Percentiles rank a stretch among this genome's conserved stretches.
Conservation (phyloP, 306 rosid species). For the Castanopsis chinensis region DNA sequence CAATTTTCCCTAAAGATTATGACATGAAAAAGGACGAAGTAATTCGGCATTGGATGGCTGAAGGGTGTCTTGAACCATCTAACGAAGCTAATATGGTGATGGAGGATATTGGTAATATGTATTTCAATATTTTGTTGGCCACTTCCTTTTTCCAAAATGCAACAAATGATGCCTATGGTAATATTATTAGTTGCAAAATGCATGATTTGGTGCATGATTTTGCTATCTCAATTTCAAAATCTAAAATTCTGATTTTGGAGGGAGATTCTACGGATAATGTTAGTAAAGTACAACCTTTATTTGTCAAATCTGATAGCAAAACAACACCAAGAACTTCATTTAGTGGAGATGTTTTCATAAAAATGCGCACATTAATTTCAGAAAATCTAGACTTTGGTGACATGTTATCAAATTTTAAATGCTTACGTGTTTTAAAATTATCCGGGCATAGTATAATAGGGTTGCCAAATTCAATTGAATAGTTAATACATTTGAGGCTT, state of each 20-base stretch:
- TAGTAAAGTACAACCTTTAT: neutral
- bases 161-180: neutral
- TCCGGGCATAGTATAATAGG: neutral
- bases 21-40: neutral
- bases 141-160: constrained; percentile 19
- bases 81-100: neutral
- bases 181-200: neutral
- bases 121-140: neutral
- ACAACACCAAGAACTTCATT: neutral
- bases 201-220: constrained; percentile 24
- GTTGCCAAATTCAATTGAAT: constrained; percentile 2
- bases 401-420: neutral
- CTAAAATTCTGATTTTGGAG: neutral
- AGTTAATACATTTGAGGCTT: neutral
- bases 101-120: too few species aligned
- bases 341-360: neutral
- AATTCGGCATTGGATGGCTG: constrained; percentile 5
- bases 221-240: neutral
- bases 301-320: too few species aligned
- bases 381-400: neutral
- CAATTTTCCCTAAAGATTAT: neutral
- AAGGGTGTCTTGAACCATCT: neutral
- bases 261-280: neutral
- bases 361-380: neutral
- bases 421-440: constrained; percentile 14